Evolutionary conservation across 345 rosid genomes (phyloP), one percentile per base, ranked within the genome.

Genomic region (Anacardium occidentale): DNA sequence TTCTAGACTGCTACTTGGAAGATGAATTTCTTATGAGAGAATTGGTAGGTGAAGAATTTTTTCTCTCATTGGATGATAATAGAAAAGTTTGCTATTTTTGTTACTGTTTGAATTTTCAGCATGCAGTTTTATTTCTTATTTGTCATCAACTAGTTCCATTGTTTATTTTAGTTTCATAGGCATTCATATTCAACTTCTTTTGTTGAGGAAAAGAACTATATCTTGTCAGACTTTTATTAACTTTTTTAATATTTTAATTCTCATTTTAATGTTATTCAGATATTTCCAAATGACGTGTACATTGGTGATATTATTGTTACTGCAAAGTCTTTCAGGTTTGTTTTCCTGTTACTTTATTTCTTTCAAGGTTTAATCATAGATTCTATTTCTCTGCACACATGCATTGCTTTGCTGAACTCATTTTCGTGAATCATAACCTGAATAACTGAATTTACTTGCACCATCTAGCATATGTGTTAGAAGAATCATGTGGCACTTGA

Each of bases 301-400:
- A 84, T 91, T 63, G 88, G 81, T 11, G 92, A 91, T 80, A 85
- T 91, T 57, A 66, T 89, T 64, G 94, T 87, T 74, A 88, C 87
- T 61, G 79, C 91, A 66, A 89, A 90, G 77, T 83, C 93, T 69
- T 85, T 81, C 88, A 90, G 98, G 97, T 94, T 71, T 77, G 80
- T 59, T 60, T 61, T 50, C 4, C 15, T 53, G 21, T 45, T 54
- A 64, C 50, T 45, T 61, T 58, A n/a, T n/a, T n/a, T n/a, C 62
- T 59, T 62, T 59, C 21, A 57, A 74, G 62, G 73, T 63, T 62
- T 56, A 21, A 45, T 57, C 64, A 57, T 40, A 70, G 21, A 5
- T 13, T 56, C 10, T 44, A 7, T n/a, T 64, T 20, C n/a, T 14
- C 0, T 50, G 37, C 18, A 17, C 11, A 26, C 51, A 13, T 47